Percentiles rank a stretch among this genome's conserved stretches.
These are phyloP conservation scores for Globisporangium apiculatum DNA, from an alignment of 352 stramenopile species.

Conservation along the genomic window DNA sequence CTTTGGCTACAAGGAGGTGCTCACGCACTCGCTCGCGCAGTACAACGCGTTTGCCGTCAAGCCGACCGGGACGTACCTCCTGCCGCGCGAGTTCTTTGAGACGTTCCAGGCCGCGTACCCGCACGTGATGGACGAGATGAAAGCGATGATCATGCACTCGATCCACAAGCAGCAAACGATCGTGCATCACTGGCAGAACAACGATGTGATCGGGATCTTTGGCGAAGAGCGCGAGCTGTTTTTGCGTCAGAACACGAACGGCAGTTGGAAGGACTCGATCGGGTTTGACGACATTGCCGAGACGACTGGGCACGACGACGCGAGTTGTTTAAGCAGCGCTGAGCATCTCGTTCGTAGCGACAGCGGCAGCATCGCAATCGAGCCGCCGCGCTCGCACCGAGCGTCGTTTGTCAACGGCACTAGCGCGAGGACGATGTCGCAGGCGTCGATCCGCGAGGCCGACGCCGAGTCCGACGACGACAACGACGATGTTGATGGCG, in stretches of 20 bases:
- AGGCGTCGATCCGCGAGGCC: constrained; percentile 4
- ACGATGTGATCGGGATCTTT: constrained; percentile 57
- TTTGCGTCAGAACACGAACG: constrained; percentile 16
- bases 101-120: constrained; percentile 43
- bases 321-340: too few relatives aligned
- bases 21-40: constrained; percentile 42
- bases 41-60: constrained; percentile 69
- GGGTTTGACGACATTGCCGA: constrained; percentile 5
- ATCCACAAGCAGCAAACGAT: constrained; percentile 74
- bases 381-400: neutral
- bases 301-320: too few relatives aligned
- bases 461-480: neutral
- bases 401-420: constrained; percentile 2
- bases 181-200: constrained; percentile 65
- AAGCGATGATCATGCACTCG: constrained; percentile 60
- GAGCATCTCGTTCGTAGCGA: too few relatives aligned
- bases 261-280: constrained; percentile 4
- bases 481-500: neutral
- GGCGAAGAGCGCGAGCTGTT: constrained; percentile 31
- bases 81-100: constrained; percentile 56
- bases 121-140: constrained; percentile 57
- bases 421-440: neutral
- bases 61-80: constrained; percentile 52
- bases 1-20: constrained; percentile 72
- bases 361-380: neutral